Base-by-base conservation (phyloP, 257 asterid species). In the Buddleja alternifolia region DNA sequence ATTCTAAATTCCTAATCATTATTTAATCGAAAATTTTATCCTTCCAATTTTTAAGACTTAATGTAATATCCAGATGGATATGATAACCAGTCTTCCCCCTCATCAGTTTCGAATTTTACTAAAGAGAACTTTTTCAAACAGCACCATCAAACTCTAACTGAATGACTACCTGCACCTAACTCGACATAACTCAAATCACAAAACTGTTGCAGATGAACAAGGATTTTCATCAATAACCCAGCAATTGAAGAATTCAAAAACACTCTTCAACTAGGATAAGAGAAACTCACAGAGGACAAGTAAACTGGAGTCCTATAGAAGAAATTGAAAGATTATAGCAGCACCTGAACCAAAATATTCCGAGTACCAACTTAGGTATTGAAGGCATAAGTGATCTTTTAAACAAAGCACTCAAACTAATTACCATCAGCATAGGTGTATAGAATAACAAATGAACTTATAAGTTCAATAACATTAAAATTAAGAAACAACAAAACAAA, bases 231-330 rank as follows among this genome's bases (percentile, higher is more conserved):
- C 46, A 78, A 70, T 40, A 64, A 69, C 60, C 77, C 24, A 63
- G 59, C 46, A 68, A 64, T 47, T 70, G 63, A 78, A 53, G 60
- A 54, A 67, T 41, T 52, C 50, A 48, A 48, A 60, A 47, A 59
- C 17, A 53, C 76, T 59, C 63, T 51, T 67, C 63, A 60, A 64
- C 76, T 68, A 76, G 84, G 81, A 78, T 79, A 78, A 71, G 84
- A 75, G 84, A 73, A 85, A 81, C 90, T 79, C 87, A 81, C 87
- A 79, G 84, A 84, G 73, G 72, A 75, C 84, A 83, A 70, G 61
- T 69, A 77, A 80, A 85, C 84, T 55, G 81, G 85, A 83, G 70
- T 78, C 80, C 81, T 76, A 83, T 55, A 84, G 80, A 81, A 79
- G 83, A 74, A 77, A 85, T 77, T 75, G 80, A 77, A 80, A 78